Conservation (phyloP, 805 yeast genomes). For the Suhomyces sp. region DNA sequence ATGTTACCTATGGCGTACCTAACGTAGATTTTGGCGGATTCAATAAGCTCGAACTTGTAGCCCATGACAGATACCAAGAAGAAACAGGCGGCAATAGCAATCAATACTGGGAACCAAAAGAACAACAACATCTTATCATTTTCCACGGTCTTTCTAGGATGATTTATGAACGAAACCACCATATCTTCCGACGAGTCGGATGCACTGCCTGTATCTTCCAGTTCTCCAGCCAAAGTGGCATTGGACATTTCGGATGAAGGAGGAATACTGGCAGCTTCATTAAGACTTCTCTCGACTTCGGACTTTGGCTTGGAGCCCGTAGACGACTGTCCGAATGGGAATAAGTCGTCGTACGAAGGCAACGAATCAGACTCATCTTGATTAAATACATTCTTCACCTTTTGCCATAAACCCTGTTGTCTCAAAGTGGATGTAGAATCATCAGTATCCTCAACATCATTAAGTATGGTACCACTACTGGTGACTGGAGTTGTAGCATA, state of each 20-base stretch:
- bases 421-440: constrained; percentile 3
- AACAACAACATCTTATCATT: constrained; percentile 84
- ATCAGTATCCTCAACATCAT: constrained; percentile 1
- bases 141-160: constrained; percentile 47
- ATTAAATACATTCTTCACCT: constrained; percentile 41
- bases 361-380: constrained; percentile 36
- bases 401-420: constrained; percentile 38
- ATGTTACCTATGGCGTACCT: constrained; percentile 39
- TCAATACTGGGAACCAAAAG: constrained; percentile 84
- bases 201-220: constrained; percentile 31
- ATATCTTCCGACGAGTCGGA: constrained; percentile 45
- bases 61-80: constrained; percentile 43
- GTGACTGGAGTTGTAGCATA: neutral
- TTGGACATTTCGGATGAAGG: constrained; percentile 2
- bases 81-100: constrained; percentile 52
- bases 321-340: constrained; percentile 48
- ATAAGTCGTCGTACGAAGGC: constrained; percentile 74
- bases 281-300: constrained; percentile 29
- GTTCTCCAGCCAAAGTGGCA: constrained; percentile 7
- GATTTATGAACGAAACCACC: constrained; percentile 41
- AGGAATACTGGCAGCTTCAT: constrained; percentile 9
- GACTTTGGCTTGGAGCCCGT: constrained; percentile 31
- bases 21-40: constrained; percentile 30
- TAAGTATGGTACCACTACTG: neutral
- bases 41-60: constrained; percentile 35